A percentile compares a stretch with the other conserved stretches of the same genome.
phyloP scores from a whole-genome alignment of 2,329 filamentous ascomycete genomes.

The Sporothrix pallida region DNA sequence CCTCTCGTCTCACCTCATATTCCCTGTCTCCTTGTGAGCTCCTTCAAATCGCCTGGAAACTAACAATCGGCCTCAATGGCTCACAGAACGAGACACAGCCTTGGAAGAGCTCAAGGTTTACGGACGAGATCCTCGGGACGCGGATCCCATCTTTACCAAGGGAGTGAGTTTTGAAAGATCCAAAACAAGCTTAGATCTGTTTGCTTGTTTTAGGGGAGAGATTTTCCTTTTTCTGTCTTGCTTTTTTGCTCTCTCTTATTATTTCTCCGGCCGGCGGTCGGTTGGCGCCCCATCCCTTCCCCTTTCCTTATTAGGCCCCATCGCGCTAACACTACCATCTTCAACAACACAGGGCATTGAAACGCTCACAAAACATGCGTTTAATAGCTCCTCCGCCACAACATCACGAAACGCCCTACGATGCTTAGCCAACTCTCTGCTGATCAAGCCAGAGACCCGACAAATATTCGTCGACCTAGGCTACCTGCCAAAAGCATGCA shows the following conservation, averaged over 20 bases:
- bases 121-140: slow-evolving; percentile 72
- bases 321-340: slow-evolving; percentile 26
- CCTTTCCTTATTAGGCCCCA: slow-evolving; percentile 8
- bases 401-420: slow-evolving; percentile 78
- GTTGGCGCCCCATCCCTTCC: background rate
- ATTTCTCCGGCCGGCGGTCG: background rate
- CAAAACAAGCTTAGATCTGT: background rate
- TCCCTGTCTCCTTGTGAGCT: background rate
- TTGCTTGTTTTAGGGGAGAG: background rate
- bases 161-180: slow-evolving; percentile 57
- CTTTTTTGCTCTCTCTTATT: background rate
- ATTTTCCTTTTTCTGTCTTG: slow-evolving; percentile 12
- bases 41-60: background rate
- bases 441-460: slow-evolving; percentile 70
- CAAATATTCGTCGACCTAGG: slow-evolving; percentile 75
- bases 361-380: slow-evolving; percentile 73
- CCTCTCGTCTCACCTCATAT: slow-evolving; percentile 21
- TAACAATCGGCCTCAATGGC: slow-evolving; percentile 1
- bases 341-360: slow-evolving; percentile 68
- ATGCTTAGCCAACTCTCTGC: slow-evolving; percentile 83
- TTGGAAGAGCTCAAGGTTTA: slow-evolving; percentile 77
- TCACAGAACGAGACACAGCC: slow-evolving; percentile 64
- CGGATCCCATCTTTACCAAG: slow-evolving; percentile 84
- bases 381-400: slow-evolving; percentile 66
- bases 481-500: slow-evolving; percentile 70